Conservation (phyloP, 768 basidiomycete genomes). For the Sutorius australiensis region DNA sequence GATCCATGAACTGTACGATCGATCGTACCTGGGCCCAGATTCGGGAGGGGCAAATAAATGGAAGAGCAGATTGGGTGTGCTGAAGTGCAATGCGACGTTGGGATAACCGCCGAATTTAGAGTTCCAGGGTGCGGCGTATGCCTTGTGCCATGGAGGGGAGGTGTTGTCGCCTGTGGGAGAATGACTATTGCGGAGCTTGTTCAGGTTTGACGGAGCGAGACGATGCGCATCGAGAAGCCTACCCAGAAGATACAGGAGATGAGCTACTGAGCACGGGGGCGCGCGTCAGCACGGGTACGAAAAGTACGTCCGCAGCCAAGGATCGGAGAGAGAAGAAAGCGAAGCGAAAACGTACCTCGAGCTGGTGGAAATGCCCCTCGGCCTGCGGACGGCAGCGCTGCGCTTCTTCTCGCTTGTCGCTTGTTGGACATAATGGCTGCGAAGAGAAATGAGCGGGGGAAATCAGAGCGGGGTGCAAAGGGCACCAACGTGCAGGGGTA, state of each 20-base stretch:
- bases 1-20: constrained; percentile 12
- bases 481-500: constrained; percentile 84
- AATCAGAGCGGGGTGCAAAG: constrained; percentile 13
- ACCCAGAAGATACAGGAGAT: constrained; percentile 34
- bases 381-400: constrained; percentile 53
- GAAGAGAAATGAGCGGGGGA: constrained; percentile 17
- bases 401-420: constrained; percentile 85
- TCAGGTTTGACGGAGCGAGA: constrained; percentile 22
- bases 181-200: constrained; percentile 27
- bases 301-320: constrained; percentile 21
- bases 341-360: constrained; percentile 39
- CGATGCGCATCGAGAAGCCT: constrained; percentile 36
- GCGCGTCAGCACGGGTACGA: constrained; percentile 28
- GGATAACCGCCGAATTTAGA: constrained; percentile 37
- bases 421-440: constrained; percentile 77
- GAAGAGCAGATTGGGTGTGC: constrained; percentile 62
- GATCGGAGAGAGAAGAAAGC: constrained; percentile 4
- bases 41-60: constrained; percentile 79
- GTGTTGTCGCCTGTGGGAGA: constrained; percentile 26
- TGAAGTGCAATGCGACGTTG: constrained; percentile 52
- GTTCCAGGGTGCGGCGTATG: constrained; percentile 26
- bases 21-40: constrained; percentile 38
- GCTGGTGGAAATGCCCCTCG: constrained; percentile 55
- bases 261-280: constrained; percentile 14
- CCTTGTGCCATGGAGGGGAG: constrained; percentile 28